Percentiles rank a stretch among this genome's conserved stretches.
phyloP scores from a whole-genome alignment of 148 eudicot species.

The Drosera capensis region DNA sequence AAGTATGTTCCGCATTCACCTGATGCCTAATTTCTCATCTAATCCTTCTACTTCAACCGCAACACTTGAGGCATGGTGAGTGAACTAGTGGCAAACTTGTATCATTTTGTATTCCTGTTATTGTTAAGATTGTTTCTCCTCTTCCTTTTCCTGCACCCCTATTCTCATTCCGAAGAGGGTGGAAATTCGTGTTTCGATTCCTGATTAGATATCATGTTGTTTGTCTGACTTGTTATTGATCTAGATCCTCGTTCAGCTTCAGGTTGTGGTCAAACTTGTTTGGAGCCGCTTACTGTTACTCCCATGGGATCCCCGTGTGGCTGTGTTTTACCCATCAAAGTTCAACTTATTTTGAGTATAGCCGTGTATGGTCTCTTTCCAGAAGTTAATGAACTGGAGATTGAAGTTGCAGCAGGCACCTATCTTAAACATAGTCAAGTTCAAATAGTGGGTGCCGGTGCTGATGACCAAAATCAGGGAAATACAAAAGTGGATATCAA shows the following conservation, averaged over 20 bases:
- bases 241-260: conserved; percentile 34
- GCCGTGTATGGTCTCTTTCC: conserved; percentile 64
- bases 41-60: too few species aligned
- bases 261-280: conserved; percentile 82
- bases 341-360: conserved; percentile 56
- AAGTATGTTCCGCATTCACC: too few species aligned
- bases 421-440: conserved; percentile 78
- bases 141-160: too few species aligned
- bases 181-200: too few species aligned
- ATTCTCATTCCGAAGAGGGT: too few species aligned
- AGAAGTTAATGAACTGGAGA: conserved; percentile 57
- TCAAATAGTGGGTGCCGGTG: conserved; percentile 71
- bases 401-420: conserved; percentile 81
- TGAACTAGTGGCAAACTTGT: too few species aligned
- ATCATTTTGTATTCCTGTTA: too few species aligned
- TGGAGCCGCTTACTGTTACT: conserved; percentile 64
- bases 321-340: conserved; percentile 89
- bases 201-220: too few species aligned
- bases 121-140: too few species aligned
- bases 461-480: conserved; percentile 63
- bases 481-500: conserved; percentile 70
- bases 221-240: too few species aligned
- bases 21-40: too few species aligned
- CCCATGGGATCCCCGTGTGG: conserved; percentile 72
- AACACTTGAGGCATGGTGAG: too few species aligned